These are phyloP conservation scores for Delonix regia DNA, from an alignment of 306 rosid genomes.

Conservation along the genomic window DNA sequence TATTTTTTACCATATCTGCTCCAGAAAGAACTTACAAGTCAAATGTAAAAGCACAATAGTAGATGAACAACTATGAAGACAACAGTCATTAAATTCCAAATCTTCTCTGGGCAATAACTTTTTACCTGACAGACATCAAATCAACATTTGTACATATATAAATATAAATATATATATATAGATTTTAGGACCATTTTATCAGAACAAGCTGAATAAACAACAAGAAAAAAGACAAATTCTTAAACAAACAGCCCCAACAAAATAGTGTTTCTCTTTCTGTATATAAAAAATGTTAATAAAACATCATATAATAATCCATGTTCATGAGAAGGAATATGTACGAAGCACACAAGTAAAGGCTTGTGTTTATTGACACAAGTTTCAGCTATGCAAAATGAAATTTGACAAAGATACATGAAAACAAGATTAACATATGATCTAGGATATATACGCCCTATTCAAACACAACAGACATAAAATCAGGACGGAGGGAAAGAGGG, in stretches of 20 bases:
- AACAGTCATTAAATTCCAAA: slow-evolving; percentile 21
- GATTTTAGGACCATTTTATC: neutral
- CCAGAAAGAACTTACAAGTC: slow-evolving; percentile 36
- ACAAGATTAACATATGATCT: neutral
- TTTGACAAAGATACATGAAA: neutral
- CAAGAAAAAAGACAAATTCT: neutral
- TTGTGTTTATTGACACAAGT: neutral
- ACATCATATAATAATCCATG: no score
- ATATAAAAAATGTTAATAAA: no score
- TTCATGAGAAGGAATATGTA: neutral
- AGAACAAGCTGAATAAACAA: neutral
- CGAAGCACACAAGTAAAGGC: neutral
- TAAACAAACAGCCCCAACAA: neutral
- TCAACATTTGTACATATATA: no score
- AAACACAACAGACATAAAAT: neutral
- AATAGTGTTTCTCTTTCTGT: no score
- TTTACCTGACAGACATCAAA: slow-evolving; percentile 8
- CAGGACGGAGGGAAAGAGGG: neutral
- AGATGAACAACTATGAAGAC: neutral
- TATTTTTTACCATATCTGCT: slow-evolving; percentile 98
- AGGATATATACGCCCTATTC: neutral
- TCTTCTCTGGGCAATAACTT: slow-evolving; percentile 21
- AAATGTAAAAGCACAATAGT: slow-evolving; percentile 20
- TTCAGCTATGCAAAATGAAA: neutral
- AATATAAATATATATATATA: no score